Base-by-base conservation (phyloP, 768 basidiomycete species). In the Kwoniella pini region DNA sequence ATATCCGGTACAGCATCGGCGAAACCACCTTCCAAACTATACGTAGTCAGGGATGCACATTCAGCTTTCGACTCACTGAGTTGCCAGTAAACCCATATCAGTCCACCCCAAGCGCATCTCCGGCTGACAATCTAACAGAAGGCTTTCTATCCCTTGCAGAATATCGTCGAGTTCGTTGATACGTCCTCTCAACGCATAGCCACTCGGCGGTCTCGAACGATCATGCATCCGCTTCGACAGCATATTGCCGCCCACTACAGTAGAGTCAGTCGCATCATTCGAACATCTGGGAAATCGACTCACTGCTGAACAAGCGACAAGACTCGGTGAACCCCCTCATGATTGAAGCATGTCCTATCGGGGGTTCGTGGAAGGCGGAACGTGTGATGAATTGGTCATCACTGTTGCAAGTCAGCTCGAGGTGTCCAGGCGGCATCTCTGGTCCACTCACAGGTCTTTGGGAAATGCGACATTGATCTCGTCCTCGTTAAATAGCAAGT, bases 391-490 rank as follows among this genome's bases (percentile, higher is more conserved):
- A 50, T n/a, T 50, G 21, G 28, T 50, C 48, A 21, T 50, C 48
- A 9, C 48, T 50, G 48, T 6, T 9, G 26, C 9, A 46, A 26
- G 26, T 22, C 40, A 42, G 19, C 44, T 27, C 26, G 44, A 22
- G 24, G 24, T 26, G 5, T 46, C 19, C 42, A 12, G 10, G 11
- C 42, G 19, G 10, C 19, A n/a, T n/a, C 21, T 19, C 22, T 28
- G 24, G n/a, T 26, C 27, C 11, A 11, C 48, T 31, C 21, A 50
- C 48, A 50, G 48, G 11, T 50, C 48, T 31, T 50, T 50, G 12
- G 48, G 48, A 9, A 50, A n/a, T 6, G 48, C 48, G n/a, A 50
- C 48, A n/a, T 50, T 50, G 48, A 50, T 50, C 31, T 50, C 48
- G 3, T 50, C 48, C 28, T 50, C 48, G 30, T 50, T 50, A n/a